Percentiles rank a stretch among this genome's conserved stretches.
Evolutionary conservation across 805 yeast species (phyloP).

Genomic region (Saccharomycopsis amapae): DNA sequence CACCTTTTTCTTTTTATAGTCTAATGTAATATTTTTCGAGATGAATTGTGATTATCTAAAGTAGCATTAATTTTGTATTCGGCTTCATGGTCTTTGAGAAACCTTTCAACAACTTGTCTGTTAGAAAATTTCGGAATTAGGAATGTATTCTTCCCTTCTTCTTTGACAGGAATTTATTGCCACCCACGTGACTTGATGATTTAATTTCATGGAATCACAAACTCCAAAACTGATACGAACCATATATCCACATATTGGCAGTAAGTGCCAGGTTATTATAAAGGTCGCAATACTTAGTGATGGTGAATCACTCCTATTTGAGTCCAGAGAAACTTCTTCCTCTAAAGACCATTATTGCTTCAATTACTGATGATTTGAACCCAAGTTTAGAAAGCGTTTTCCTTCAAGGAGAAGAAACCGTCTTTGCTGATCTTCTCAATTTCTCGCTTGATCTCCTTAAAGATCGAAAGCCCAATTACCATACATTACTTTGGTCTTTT

Average conservation of each 20-base stretch:
- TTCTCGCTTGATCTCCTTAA: not conserved
- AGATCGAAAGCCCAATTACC: conserved; percentile 2
- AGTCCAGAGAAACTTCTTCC: conserved; percentile 4
- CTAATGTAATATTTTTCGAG: not conserved
- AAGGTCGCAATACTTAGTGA: too few relatives aligned
- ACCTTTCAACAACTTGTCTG: too few relatives aligned
- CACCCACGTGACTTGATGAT: too few relatives aligned
- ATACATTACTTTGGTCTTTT: conserved; percentile 14
- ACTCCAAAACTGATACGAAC: too few relatives aligned
- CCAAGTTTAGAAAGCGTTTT: conserved; percentile 5
- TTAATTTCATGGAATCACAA: too few relatives aligned
- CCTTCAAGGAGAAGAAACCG: not conserved
- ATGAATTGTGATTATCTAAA: not conserved
- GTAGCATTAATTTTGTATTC: too few relatives aligned
- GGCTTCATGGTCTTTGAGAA: too few relatives aligned
- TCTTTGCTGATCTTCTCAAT: not conserved
- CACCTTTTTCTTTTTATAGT: not conserved
- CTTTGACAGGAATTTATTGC: too few relatives aligned
- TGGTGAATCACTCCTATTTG: not conserved
- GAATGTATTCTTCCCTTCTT: too few relatives aligned
- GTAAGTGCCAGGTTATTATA: too few relatives aligned
- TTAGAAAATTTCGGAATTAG: too few relatives aligned
- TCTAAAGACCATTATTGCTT: conserved; percentile 5
- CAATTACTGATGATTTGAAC: conserved; percentile 5
- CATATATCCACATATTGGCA: too few relatives aligned